Conservation (phyloP, 345 rosid species). For the Populus simonii region DNA sequence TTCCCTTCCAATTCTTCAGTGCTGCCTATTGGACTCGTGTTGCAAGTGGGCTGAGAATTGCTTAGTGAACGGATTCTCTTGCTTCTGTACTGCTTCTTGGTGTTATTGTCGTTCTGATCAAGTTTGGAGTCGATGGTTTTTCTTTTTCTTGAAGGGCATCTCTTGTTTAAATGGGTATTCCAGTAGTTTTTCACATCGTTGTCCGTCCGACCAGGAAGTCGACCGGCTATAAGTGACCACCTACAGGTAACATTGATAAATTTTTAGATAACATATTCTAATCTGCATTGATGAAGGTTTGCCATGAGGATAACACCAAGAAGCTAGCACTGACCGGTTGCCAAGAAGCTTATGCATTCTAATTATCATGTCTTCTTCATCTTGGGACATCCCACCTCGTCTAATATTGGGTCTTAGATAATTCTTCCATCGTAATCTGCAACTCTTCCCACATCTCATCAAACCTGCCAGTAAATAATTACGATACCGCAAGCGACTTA, state of each 20-base stretch:
- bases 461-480: constrained; percentile 37
- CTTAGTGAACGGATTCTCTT: not conserved
- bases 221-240: constrained; percentile 81
- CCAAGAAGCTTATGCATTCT: constrained; percentile 91
- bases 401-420: constrained; percentile 77
- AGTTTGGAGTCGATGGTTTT: constrained; percentile 19
- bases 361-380: constrained; percentile 80
- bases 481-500: not conserved
- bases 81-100: not conserved
- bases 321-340: constrained; percentile 42
- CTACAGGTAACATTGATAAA: constrained; percentile 17
- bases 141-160: constrained; percentile 30
- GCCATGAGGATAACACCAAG: not conserved
- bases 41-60: constrained; percentile 13
- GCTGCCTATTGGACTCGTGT: not conserved
- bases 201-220: constrained; percentile 87
- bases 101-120: not conserved
- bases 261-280: not conserved
- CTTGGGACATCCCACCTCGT: constrained; percentile 69
- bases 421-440: constrained; percentile 86
- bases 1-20: constrained; percentile 12
- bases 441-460: constrained; percentile 81
- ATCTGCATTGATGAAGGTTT: not conserved
- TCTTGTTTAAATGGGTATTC: constrained; percentile 89
- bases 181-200: constrained; percentile 90